A percentile compares a stretch with the other conserved stretches of the same genome.
Conservation (phyloP, 108 stramenopile species). For the Nitzschia sp. region DNA sequence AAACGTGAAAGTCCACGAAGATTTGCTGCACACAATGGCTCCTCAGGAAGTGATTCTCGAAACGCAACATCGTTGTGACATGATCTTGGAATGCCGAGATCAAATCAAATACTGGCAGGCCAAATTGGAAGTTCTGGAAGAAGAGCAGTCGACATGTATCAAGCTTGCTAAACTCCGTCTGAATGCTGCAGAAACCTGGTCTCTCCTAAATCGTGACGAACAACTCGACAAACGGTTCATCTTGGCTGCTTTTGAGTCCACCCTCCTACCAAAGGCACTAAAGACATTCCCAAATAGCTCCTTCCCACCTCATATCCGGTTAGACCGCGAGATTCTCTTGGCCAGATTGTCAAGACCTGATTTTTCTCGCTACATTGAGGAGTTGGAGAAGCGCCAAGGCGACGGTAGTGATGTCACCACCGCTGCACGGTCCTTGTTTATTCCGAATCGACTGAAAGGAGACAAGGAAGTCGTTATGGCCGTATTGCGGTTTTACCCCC, state of each 20-base stretch:
- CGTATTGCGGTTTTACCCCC: constrained; percentile 3
- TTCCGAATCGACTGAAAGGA: constrained; percentile 22
- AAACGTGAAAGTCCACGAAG: no score
- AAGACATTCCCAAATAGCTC: constrained; percentile 22
- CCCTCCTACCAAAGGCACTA: constrained; percentile 17
- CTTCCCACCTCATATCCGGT: constrained; percentile 19
- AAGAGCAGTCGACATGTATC: constrained; percentile 29
- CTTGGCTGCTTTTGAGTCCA: constrained; percentile 30
- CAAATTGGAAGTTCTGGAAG: constrained; percentile 26
- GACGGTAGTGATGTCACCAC: neutral
- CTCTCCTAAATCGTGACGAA: constrained; percentile 7
- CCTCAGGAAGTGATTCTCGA: constrained; percentile 1
- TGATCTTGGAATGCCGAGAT: constrained; percentile 34
- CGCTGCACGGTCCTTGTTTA: constrained; percentile 16
- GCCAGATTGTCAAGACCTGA: constrained; percentile 21
- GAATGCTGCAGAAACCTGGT: constrained; percentile 24
- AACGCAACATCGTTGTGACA: constrained; percentile 21
- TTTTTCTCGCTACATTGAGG: constrained; percentile 7
- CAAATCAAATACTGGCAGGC: constrained; percentile 32
- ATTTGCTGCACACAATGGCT: no score
- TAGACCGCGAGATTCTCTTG: constrained; percentile 31
- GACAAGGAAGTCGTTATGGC: constrained; percentile 36
- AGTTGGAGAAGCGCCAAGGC: neutral
- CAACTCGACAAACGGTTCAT: constrained; percentile 29
- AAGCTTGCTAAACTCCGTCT: constrained; percentile 29